Evolutionary conservation across 108 stramenopile genomes (phyloP).

Genomic region (Seminavis robusta): DNA sequence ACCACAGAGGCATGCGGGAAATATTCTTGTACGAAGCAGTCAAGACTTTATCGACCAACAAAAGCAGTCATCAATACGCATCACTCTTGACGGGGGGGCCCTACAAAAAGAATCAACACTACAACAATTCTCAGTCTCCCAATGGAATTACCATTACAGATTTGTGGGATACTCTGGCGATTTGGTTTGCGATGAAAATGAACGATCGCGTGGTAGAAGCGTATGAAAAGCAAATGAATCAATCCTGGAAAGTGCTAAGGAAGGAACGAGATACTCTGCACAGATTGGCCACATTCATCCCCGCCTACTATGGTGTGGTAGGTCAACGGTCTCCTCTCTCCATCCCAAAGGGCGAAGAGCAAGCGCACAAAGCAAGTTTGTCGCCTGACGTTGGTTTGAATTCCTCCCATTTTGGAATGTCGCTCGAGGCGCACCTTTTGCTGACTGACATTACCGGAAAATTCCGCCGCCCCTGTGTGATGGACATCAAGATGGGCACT

Average conservation of each 20-base stretch:
- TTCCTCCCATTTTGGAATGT: constrained; percentile 13
- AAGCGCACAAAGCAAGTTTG: too few species aligned
- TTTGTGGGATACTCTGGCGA: constrained; percentile 13
- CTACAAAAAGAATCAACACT: background rate
- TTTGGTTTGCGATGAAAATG: constrained; percentile 13
- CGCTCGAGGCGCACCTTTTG: constrained; percentile 46
- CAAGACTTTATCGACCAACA: background rate
- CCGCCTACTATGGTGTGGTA: constrained; percentile 63
- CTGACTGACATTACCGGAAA: constrained; percentile 52
- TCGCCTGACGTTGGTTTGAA: too few species aligned
- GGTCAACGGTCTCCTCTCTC: background rate
- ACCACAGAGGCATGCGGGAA: constrained; percentile 76
- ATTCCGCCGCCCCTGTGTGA: constrained; percentile 65
- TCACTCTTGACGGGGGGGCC: background rate
- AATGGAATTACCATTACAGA: background rate
- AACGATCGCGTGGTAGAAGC: constrained; percentile 22
- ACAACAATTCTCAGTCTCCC: constrained; percentile 4
- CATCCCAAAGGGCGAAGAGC: background rate
- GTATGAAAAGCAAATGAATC: constrained; percentile 6
- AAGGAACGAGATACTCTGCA: constrained; percentile 45
- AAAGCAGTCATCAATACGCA: background rate
- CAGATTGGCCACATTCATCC: constrained; percentile 40
- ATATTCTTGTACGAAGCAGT: constrained; percentile 79
- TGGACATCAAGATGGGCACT: constrained; percentile 86
- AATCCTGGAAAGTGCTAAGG: constrained; percentile 27